Evolutionary conservation across 2,329 filamentous ascomycete genomes (phyloP), one percentile per base, ranked within the genome.

Genomic region (Fusarium mundagurra): DNA sequence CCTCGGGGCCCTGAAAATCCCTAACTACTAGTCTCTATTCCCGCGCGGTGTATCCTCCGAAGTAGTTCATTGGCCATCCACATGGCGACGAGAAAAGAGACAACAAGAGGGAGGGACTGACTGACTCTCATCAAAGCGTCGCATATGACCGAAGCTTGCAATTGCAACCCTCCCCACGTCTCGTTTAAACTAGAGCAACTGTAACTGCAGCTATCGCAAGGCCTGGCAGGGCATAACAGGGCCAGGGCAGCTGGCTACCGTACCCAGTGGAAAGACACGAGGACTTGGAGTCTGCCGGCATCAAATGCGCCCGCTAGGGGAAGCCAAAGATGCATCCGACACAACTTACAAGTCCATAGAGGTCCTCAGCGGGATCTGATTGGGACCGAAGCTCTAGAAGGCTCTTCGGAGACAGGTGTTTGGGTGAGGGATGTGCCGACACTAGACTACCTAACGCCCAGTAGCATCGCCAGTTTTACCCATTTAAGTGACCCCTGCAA

Each of bases 271-370:
- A 29, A 39, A 29, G 11, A 55, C 34, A 41, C 51, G 51, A 39
- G 34, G 36, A 18, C 14, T 2, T 18, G 24, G 34, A 67, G 64
- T n/a, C 50, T 67, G 22, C 65, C 47, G 54, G 47, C 55, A 50
- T 54, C 22, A 36, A 31, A 45, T 7, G n/a, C 64, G 47, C 57
- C 71, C 72, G 51, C 72, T 75, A 74, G 72, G 72, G 72, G 72
- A 61, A 66, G 50, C 22, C 29, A 18, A 50, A n/a, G 48, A 71
- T 60, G 55, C 71, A 74, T 72, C 71, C 71, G 71, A 31, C 29
- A 22, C 43, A n/a, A n/a, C n/a, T n/a, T n/a, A n/a, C n/a, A 13
- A 24, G 33, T 47, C 62, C 67, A 71, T 27, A 62, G 16, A 58
- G 55, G 67, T 66, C 29, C 51, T 53, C 45, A 53, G 9, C 33